Base-by-base conservation (phyloP, 257 asterid species). In the Linderniella brevidens region DNA sequence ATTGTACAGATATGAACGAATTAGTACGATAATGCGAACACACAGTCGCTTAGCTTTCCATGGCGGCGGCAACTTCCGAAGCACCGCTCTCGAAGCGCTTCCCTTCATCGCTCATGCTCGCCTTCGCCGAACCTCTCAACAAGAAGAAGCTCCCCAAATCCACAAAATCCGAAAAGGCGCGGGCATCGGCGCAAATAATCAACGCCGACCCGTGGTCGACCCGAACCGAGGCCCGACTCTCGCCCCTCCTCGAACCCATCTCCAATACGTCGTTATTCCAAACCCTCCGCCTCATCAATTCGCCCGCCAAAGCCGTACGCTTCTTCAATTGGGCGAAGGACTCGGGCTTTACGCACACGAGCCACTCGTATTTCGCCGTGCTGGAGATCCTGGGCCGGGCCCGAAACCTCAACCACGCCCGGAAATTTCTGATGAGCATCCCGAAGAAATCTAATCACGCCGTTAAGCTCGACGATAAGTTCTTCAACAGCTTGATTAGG, bases 381-480 rank as follows among this genome's bases (percentile, higher is more conserved):
- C 70, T 86, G 5, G 71, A 86, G 42, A 65, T 73, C 38, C 79
- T 86, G 19, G 81, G 92, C 8, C 58, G 39, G 54, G 73, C 68
- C 29, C 70, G 86, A 13, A 65, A 75, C 70, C 74, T 86, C 58
- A 75, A 86, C 50, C 46, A 72, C 9, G 92, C 94, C 17, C 75
- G 85, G n/a, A 79, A 71, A 58, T 82, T 86, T 70, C 78, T 86
- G 38, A 55, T 74, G 9, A 72, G 94, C 32, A 74, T 86, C 47
- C 92, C 92, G 15, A 63, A 15, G 13, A 71, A 65, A 37, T 78
- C 94, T 12, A 56, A 68, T 13, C 58, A 66, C 10, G 19, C 69
- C 11, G 71, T 79, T 17, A 63, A 57, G 7, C 79, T 86, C 16
- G 66, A 70, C 25, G 93, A 73, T 56, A 79, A 58, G 58, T 67